Evolutionary conservation across 2,329 filamentous ascomycete genomes (phyloP).

Genomic region (Ramularia collo-cygni): DNA sequence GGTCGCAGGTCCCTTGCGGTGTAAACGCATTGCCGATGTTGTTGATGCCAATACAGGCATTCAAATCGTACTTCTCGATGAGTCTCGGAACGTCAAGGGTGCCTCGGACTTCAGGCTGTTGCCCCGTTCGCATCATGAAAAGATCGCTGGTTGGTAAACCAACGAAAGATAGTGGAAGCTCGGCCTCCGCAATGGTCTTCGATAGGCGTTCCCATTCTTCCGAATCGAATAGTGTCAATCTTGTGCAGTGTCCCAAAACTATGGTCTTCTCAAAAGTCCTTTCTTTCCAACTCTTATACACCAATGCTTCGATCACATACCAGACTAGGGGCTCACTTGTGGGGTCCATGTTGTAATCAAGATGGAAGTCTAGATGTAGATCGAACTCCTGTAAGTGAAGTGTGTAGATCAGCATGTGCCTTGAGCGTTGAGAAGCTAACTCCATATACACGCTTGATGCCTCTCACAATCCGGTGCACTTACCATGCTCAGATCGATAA

Average conservation of each 20-base stretch:
- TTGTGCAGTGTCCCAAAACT: slow-evolving; percentile 62
- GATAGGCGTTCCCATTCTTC: slow-evolving; percentile 47
- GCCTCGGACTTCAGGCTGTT: slow-evolving; percentile 39
- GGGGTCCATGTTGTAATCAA: slow-evolving; percentile 61
- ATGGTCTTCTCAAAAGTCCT: slow-evolving; percentile 42
- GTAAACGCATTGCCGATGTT: slow-evolving; percentile 72
- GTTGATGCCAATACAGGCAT: slow-evolving; percentile 59
- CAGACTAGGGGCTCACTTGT: slow-evolving; percentile 46
- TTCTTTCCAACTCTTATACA: slow-evolving; percentile 44
- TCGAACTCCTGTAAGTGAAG: too few species aligned
- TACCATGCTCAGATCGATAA: slow-evolving; percentile 50
- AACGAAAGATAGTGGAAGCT: slow-evolving; percentile 58
- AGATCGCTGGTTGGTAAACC: slow-evolving; percentile 65
- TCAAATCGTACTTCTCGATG: slow-evolving; percentile 51
- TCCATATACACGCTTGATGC: too few species aligned
- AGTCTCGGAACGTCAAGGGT: slow-evolving; percentile 57
- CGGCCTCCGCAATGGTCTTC: slow-evolving; percentile 38
- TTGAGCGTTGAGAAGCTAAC: too few species aligned
- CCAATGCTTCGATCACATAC: slow-evolving; percentile 48
- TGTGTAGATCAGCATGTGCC: too few species aligned
- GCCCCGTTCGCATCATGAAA: slow-evolving; percentile 58
- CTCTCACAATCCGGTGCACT: too few species aligned
- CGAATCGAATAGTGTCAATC: slow-evolving; percentile 50
- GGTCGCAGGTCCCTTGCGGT: slow-evolving; percentile 61
- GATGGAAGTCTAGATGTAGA: slow-evolving; percentile 62